Conservation (phyloP, 2,329 filamentous ascomycete genomes). For the Cladosporium sp. region DNA sequence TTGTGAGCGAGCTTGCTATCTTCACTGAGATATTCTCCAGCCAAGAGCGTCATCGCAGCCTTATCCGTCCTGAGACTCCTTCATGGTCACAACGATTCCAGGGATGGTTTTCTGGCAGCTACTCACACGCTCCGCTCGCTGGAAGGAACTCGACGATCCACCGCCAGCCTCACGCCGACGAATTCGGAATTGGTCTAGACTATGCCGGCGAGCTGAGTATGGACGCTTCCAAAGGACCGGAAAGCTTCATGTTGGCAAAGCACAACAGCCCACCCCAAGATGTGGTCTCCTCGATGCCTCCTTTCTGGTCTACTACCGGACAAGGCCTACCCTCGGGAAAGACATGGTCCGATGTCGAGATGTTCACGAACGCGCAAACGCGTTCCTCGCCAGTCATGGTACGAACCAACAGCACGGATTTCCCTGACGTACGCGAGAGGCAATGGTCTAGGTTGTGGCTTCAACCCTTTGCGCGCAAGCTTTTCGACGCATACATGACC, state of each 20-base stretch:
- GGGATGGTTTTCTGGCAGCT: neutral
- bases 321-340: neutral
- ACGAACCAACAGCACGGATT: neutral
- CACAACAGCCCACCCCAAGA: neutral
- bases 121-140: neutral
- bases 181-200: constrained; percentile 16
- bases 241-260: neutral
- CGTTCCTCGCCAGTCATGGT: neutral
- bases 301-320: constrained; percentile 7
- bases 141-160: neutral
- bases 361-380: constrained; percentile 7
- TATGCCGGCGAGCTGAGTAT: constrained; percentile 6
- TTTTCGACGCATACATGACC: constrained; percentile 1
- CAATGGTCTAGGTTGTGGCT: constrained; percentile 8
- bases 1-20: constrained; percentile 37
- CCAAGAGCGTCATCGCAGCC: constrained; percentile 18
- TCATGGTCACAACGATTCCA: constrained; percentile 1
- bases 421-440: neutral
- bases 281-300: constrained; percentile 4
- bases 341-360: constrained; percentile 5
- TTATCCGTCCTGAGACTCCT: neutral
- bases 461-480: neutral
- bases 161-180: neutral
- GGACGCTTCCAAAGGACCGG: neutral
- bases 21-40: constrained; percentile 27